A percentile compares a stretch with the other conserved stretches of the same genome.
Evolutionary conservation across 257 asterid genomes (phyloP).

Genomic region (Orobanche coerulescens): DNA sequence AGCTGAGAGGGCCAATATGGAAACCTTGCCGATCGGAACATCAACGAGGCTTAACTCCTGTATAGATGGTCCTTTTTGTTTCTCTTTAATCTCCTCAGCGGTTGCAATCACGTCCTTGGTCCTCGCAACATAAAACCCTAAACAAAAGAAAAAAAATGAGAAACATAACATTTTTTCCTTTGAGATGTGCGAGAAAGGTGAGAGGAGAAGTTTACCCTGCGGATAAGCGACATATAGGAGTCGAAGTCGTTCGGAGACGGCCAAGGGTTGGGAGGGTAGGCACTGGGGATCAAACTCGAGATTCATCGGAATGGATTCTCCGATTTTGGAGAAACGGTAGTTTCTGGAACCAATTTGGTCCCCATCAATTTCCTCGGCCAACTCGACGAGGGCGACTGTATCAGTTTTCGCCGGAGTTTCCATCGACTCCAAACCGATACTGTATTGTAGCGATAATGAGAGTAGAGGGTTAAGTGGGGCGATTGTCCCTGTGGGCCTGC

Average conservation of each 20-base stretch:
- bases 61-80: slow-evolving; percentile 37
- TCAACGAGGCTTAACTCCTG: slow-evolving; percentile 55
- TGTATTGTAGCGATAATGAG: neutral
- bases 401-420: slow-evolving; percentile 13
- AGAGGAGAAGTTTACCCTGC: slow-evolving; percentile 32
- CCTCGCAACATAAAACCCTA: slow-evolving; percentile 86
- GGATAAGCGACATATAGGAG: slow-evolving; percentile 74
- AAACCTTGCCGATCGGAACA: slow-evolving; percentile 53
- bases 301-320: slow-evolving; percentile 50
- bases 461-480: neutral
- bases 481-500: neutral
- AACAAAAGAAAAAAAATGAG: slow-evolving; percentile 10
- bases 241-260: slow-evolving; percentile 62
- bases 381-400: slow-evolving; percentile 24
- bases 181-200: neutral
- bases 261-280: slow-evolving; percentile 64
- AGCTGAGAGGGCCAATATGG: slow-evolving; percentile 48
- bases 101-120: slow-evolving; percentile 62
- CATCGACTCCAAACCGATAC: slow-evolving; percentile 16
- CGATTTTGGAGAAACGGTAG: slow-evolving; percentile 54
- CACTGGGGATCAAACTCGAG: slow-evolving; percentile 39
- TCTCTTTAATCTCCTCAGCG: slow-evolving; percentile 56
- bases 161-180: neutral
- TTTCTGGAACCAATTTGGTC: slow-evolving; percentile 42
- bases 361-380: slow-evolving; percentile 66